Evolutionary conservation across 768 basidiomycete genomes (phyloP).

Genomic region (Pulveroboletus sp.): DNA sequence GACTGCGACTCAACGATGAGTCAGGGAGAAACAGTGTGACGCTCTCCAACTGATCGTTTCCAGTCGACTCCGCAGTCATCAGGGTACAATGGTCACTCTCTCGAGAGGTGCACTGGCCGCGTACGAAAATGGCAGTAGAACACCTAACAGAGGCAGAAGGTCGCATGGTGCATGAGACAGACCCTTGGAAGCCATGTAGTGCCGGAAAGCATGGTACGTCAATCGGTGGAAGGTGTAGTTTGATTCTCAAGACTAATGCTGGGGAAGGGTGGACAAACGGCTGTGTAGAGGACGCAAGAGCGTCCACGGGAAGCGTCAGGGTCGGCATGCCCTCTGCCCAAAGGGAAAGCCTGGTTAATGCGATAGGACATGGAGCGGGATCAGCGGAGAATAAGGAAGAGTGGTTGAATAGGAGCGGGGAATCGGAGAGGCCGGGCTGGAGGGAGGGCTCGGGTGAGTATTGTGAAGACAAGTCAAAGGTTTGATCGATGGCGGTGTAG

Average conservation of each 20-base stretch:
- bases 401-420: slow-evolving; percentile 25
- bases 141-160: slow-evolving; percentile 58
- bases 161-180: slow-evolving; percentile 47
- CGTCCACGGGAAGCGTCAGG: slow-evolving; percentile 55
- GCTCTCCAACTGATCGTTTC: slow-evolving; percentile 42
- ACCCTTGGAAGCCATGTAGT: slow-evolving; percentile 61
- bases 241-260: slow-evolving; percentile 50
- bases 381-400: slow-evolving; percentile 28
- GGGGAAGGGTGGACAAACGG: slow-evolving; percentile 33
- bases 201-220: slow-evolving; percentile 49
- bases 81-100: slow-evolving; percentile 43
- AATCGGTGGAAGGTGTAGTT: slow-evolving; percentile 51
- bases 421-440: slow-evolving; percentile 24
- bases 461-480: slow-evolving; percentile 16
- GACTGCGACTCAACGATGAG: slow-evolving; percentile 58
- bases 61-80: slow-evolving; percentile 42
- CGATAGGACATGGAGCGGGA: slow-evolving; percentile 32
- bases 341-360: slow-evolving; percentile 42
- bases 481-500: slow-evolving; percentile 23
- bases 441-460: slow-evolving; percentile 22
- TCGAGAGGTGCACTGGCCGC: slow-evolving; percentile 45
- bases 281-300: slow-evolving; percentile 39
- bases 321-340: slow-evolving; percentile 68
- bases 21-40: slow-evolving; percentile 61
- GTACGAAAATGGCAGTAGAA: slow-evolving; percentile 54